Percentiles rank a stretch among this genome's conserved stretches.
These are phyloP conservation scores for Botrytis fragariae DNA, from an alignment of 2,329 filamentous ascomycete species.

Conservation along the genomic window DNA sequence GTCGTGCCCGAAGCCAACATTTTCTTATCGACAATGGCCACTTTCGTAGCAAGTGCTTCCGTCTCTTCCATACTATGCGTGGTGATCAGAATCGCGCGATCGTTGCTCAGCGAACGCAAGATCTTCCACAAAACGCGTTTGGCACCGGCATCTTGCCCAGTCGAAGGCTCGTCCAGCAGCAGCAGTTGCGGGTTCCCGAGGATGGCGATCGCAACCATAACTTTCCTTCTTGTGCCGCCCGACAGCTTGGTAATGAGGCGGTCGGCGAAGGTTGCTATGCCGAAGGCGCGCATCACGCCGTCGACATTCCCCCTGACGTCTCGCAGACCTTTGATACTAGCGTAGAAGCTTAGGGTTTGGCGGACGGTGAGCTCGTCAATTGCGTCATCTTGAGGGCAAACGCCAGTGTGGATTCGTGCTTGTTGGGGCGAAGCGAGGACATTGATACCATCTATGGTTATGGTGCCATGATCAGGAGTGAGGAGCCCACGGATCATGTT, in stretches of 20 bases:
- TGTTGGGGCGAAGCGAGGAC: conserved; percentile 40
- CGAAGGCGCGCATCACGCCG: conserved; percentile 35
- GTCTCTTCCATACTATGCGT: conserved; percentile 35
- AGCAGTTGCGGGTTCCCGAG: conserved; percentile 36
- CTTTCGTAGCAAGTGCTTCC: conserved; percentile 40
- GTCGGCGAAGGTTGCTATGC: conserved; percentile 34
- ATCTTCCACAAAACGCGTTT: conserved; percentile 41
- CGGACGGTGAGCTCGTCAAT: conserved; percentile 39
- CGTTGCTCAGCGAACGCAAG: conserved; percentile 32
- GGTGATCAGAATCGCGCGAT: conserved; percentile 40
- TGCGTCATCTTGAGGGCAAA: conserved; percentile 41
- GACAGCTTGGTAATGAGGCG: conserved; percentile 34
- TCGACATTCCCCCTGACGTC: conserved; percentile 34
- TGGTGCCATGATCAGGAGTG: conserved; percentile 55
- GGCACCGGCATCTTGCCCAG: conserved; percentile 39
- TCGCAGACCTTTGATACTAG: conserved; percentile 37
- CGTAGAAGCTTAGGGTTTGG: conserved; percentile 39
- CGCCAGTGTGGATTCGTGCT: conserved; percentile 33
- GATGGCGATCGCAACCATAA: conserved; percentile 39
- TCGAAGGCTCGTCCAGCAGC: conserved; percentile 39
- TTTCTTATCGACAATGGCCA: conserved; percentile 32
- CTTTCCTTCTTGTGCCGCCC: conserved; percentile 38
- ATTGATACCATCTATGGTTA: conserved; percentile 58
- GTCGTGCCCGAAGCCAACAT: neutral
- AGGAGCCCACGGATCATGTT: conserved; percentile 64